Evolutionary conservation across 495 filamentous ascomycete species (phyloP).

Genomic region (Gamarada debralockiae): DNA sequence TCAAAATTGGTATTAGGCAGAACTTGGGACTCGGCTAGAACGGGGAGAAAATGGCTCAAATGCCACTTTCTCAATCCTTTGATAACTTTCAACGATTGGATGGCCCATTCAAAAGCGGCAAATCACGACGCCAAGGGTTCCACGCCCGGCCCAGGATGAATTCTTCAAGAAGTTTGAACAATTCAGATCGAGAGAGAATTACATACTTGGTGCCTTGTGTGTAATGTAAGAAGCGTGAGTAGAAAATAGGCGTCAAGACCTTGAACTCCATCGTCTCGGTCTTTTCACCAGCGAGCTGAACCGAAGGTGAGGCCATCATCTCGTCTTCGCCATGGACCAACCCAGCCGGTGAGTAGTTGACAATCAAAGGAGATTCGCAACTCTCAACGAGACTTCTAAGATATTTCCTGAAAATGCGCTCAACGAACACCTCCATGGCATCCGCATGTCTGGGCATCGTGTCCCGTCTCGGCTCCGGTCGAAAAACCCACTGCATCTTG

Average conservation of each 20-base stretch:
- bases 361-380: conserved; percentile 31
- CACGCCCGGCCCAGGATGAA: too few species aligned
- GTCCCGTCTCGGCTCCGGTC: conserved; percentile 49
- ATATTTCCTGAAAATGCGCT: conserved; percentile 48
- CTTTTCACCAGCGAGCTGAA: conserved; percentile 2
- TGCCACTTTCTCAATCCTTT: too few species aligned
- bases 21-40: too few species aligned
- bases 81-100: too few species aligned
- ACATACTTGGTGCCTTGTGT: too few species aligned
- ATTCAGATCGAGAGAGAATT: too few species aligned
- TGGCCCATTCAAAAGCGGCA: too few species aligned
- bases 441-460: conserved; percentile 48
- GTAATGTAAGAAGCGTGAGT: conserved; percentile 28
- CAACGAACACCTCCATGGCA: conserved; percentile 40
- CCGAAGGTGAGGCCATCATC: conserved; percentile 32
- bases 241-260: conserved; percentile 56
- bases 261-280: conserved; percentile 40
- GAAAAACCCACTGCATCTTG: conserved; percentile 52
- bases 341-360: conserved; percentile 50
- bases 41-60: too few species aligned
- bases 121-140: too few species aligned
- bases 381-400: conserved; percentile 41
- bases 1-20: too few species aligned
- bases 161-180: too few species aligned
- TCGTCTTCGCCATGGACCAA: conserved; percentile 29